Conservation (phyloP, 163 green algal species). For the Chlorella variabilis region DNA sequence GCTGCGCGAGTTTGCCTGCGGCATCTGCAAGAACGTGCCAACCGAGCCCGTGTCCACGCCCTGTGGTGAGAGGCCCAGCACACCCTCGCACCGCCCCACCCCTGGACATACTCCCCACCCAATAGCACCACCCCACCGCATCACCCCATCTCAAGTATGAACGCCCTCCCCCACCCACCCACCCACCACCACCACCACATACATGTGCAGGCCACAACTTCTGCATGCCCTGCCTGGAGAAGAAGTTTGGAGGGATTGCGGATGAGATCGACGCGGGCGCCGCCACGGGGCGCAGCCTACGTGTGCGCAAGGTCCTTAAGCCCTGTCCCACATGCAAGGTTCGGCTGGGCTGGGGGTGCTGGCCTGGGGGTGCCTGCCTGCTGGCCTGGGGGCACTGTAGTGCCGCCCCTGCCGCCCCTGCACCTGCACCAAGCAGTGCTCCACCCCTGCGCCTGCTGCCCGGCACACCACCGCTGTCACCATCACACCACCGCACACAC, state of each 20-base stretch:
- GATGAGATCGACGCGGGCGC: slow-evolving; percentile 47
- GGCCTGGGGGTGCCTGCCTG: no score
- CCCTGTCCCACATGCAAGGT: slow-evolving; percentile 81
- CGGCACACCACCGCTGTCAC: no score
- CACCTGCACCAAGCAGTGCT: no score
- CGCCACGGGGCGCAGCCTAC: slow-evolving; percentile 55
- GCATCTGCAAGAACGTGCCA: slow-evolving; percentile 76
- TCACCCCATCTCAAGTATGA: no score
- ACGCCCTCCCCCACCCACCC: not conserved
- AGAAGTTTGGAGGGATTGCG: slow-evolving; percentile 58
- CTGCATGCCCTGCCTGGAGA: slow-evolving; percentile 90
- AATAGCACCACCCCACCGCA: no score
- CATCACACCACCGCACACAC: no score
- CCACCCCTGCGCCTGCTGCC: no score
- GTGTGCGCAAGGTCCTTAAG: slow-evolving; percentile 77
- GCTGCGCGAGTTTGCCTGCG: slow-evolving; percentile 81
- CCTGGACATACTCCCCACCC: no score
- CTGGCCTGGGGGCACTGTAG: no score
- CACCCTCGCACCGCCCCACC: no score
- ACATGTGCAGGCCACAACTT: slow-evolving; percentile 79
- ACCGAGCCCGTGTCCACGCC: slow-evolving; percentile 77
- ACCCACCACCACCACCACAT: not conserved
- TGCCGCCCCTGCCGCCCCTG: no score
- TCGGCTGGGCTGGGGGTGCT: not conserved
- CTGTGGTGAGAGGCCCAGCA: slow-evolving; percentile 55